A percentile compares a stretch with the other conserved stretches of the same genome.
Conservation (phyloP, 306 rosid species). For the Lathyrus sativus region DNA sequence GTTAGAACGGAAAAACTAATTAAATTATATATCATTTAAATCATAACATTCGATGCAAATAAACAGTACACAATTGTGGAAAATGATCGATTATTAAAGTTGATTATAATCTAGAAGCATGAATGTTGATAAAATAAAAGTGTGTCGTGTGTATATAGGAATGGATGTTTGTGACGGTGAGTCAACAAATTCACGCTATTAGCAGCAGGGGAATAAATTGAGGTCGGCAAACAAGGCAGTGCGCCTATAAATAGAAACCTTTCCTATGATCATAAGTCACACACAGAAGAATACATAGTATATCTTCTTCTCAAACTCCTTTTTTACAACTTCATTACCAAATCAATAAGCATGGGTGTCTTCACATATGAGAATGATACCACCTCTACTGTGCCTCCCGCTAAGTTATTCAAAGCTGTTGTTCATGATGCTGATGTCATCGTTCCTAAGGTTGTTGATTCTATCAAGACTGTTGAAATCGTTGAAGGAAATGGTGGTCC, state of each 20-base stretch:
- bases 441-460: constrained; percentile 40
- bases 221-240: background rate
- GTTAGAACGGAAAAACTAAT: too few relatives aligned
- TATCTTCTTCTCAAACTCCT: background rate
- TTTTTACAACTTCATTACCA: background rate
- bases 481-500: constrained; percentile 49
- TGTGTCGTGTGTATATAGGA: too few relatives aligned
- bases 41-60: background rate
- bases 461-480: constrained; percentile 34
- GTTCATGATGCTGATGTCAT: constrained; percentile 38
- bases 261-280: too few relatives aligned
- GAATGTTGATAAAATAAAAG: too few relatives aligned
- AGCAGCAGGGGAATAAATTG: background rate
- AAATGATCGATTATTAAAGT: background rate
- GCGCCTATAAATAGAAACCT: background rate
- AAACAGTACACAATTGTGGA: background rate
- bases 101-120: too few relatives aligned
- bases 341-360: constrained; percentile 51
- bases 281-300: background rate
- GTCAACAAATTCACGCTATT: background rate
- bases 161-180: background rate
- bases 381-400: constrained; percentile 40
- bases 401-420: constrained; percentile 50
- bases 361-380: constrained; percentile 42
- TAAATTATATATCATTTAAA: background rate